These are phyloP conservation scores for Phyllostachys edulis DNA, from an alignment of 176 grass and related monocot genomes.

Conservation along the genomic window DNA sequence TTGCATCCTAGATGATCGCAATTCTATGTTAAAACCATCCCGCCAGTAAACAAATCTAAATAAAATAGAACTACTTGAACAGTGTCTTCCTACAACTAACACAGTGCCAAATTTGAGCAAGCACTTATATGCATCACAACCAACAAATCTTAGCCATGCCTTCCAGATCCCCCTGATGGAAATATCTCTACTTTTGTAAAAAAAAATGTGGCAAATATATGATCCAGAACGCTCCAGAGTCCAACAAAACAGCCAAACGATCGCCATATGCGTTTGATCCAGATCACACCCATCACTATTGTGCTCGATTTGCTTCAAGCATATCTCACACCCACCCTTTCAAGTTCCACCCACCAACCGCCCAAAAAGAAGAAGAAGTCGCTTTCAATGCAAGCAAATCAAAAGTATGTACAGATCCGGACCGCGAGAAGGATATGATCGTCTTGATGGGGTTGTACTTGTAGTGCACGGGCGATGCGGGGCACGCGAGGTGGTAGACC, in stretches of 20 bases:
- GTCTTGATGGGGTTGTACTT: conserved; percentile 91
- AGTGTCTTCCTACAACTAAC: background rate
- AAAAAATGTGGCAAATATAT: background rate
- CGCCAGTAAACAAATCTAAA: conserved; percentile 12
- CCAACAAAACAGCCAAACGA: background rate
- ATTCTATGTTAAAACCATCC: background rate
- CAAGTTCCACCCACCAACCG: background rate
- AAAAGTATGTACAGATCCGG: conserved; percentile 36
- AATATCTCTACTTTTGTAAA: background rate
- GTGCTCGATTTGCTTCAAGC: conserved; percentile 7
- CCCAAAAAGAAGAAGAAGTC: conserved; percentile 1
- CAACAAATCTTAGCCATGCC: background rate
- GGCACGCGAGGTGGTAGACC: conserved; percentile 94
- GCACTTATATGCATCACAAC: background rate
- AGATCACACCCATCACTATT: background rate
- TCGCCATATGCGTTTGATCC: conserved; percentile 18
- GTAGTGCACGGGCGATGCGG: conserved; percentile 81
- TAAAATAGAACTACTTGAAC: background rate
- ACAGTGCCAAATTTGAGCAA: background rate
- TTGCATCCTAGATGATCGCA: background rate
- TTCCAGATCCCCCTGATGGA: background rate
- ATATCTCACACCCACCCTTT: background rate
- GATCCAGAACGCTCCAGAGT: background rate
- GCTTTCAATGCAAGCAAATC: conserved; percentile 23
- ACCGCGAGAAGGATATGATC: conserved; percentile 54